A percentile compares a stretch with the other conserved stretches of the same genome.
These are phyloP conservation scores for Metarhizium robertsii DNA, from an alignment of 2,329 filamentous ascomycete species.

Conservation along the genomic window DNA sequence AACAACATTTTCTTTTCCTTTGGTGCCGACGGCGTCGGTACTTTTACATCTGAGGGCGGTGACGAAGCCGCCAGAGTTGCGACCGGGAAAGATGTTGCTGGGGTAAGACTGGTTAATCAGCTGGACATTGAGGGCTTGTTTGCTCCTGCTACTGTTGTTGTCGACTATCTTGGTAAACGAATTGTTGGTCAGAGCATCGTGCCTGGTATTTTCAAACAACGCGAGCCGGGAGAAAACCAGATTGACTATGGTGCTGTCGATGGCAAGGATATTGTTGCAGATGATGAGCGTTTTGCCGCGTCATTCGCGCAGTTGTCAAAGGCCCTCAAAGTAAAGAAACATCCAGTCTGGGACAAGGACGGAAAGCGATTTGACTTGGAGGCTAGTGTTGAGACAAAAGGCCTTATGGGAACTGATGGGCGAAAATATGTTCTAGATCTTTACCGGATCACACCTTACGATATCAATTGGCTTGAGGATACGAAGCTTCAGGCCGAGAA, in stretches of 20 bases:
- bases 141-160: conserved; percentile 90
- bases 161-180: conserved; percentile 94
- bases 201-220: conserved; percentile 97
- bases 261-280: conserved; percentile 89
- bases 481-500: conserved; percentile 39
- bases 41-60: conserved; percentile 91
- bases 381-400: conserved; percentile 95
- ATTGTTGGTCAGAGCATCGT: conserved; percentile 97
- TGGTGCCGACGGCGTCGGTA: conserved; percentile 92
- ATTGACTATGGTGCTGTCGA: conserved; percentile 98
- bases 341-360: conserved; percentile 97
- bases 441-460: conserved; percentile 87
- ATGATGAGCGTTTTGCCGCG: conserved; percentile 74
- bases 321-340: conserved; percentile 83
- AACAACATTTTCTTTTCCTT: conserved; percentile 99
- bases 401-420: conserved; percentile 90
- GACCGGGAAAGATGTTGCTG: conserved; percentile 91
- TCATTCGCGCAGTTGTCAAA: conserved; percentile 88
- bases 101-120: conserved; percentile 92
- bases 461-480: conserved; percentile 85
- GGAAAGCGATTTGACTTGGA: conserved; percentile 83
- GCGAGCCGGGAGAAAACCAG: conserved; percentile 93
- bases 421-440: conserved; percentile 96
- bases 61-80: conserved; percentile 94
- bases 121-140: conserved; percentile 91